Base-by-base conservation (phyloP, 331 rosid genomes). In the Pyrus hybrid region DNA sequence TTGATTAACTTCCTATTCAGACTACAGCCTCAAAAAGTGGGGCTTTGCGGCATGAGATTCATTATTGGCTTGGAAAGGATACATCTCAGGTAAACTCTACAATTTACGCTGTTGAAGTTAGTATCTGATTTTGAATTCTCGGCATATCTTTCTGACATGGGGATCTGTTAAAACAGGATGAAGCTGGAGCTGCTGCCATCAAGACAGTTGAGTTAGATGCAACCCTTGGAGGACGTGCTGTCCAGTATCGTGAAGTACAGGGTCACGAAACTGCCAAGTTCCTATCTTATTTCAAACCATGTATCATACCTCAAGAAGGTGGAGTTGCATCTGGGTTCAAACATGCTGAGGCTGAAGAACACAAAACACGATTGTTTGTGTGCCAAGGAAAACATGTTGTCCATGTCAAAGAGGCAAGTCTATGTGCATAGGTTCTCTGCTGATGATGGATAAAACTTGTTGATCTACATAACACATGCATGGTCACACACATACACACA, bases 351-450 rank as follows among this genome's bases (percentile, higher is more conserved):
- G 96, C 93, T 75, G 98, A 95, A 85, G 93, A 95, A 81, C 89
- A 95, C 67, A 80, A 83, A 77, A 87, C 85, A 25, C 88, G 93
- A 65, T 81, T 95, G 89, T 89, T 81, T 77, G 85, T 88, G 64
- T 92, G 98, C 87, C 89, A 85, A 85, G 99, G 99, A 69, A 95
- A 95, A 76, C 98, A 92, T 82, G 98, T 95, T 80, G 98, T 95
- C 69, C 92, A 95, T 82, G 99, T 95, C 58, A 91, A 87, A 83
- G 99, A 95, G 97, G 99, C 80, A 85, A 91, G 97, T 86, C 71
- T 83, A 41, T 67, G 47, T 20, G 32, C 65, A 76, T 26, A 43
- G 75, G 47, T 85, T 61, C 43, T 75, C 26, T 77, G 63, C 74
- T 45, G 61, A 62, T 80, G 83, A 80, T 54, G 76, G 71, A 83